Evolutionary conservation across 148 eudicot genomes (phyloP).

Genomic region (Diospyros kaki): DNA sequence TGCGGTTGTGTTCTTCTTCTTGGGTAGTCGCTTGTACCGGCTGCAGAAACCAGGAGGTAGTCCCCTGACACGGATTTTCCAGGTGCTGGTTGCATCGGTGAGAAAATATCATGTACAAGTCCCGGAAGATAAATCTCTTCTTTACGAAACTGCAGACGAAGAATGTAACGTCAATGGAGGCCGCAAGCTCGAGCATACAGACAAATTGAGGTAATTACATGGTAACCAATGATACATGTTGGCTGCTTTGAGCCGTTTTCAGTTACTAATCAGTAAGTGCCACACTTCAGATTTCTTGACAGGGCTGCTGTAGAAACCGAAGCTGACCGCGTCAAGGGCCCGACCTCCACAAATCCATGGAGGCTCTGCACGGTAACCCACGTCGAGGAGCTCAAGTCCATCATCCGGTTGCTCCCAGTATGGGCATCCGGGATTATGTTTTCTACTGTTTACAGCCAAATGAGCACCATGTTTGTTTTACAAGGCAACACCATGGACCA

Average conservation of each 20-base stretch:
- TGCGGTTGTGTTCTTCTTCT: constrained; percentile 31
- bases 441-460: constrained; percentile 45
- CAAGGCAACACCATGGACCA: constrained; percentile 53
- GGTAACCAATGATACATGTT: too few relatives aligned
- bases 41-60: constrained; percentile 39
- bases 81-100: constrained; percentile 36
- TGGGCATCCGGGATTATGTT: constrained; percentile 50
- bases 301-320: constrained; percentile 42
- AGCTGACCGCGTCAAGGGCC: constrained; percentile 8
- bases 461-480: constrained; percentile 50
- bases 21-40: constrained; percentile 29
- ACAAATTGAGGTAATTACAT: constrained; percentile 23
- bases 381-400: constrained; percentile 52
- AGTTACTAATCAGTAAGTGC: too few relatives aligned
- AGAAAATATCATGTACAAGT: constrained; percentile 22
- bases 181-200: constrained; percentile 36
- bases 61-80: constrained; percentile 38
- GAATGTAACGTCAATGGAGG: constrained; percentile 25
- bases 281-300: constrained; percentile 20
- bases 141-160: constrained; percentile 30
- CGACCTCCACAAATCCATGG: constrained; percentile 26
- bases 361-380: constrained; percentile 51
- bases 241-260: too few relatives aligned
- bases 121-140: constrained; percentile 21
- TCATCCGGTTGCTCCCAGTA: constrained; percentile 45